Evolutionary conservation across 345 rosid species (phyloP), one percentile per base, ranked within the genome.

Genomic region (Viola odorata): DNA sequence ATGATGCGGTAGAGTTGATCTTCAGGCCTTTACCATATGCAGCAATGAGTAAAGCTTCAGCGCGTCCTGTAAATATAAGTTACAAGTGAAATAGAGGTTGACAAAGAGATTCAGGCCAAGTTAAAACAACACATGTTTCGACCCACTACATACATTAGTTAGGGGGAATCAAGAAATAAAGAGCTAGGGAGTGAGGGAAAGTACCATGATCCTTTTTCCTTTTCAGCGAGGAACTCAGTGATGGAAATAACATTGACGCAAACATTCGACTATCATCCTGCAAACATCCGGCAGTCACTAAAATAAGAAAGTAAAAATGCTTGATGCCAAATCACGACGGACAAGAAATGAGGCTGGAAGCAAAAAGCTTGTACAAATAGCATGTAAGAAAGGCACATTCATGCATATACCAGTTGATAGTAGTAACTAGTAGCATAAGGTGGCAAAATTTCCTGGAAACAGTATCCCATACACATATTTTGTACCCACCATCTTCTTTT

Each of bases 181-280:
- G 9, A 57, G n/a, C 4, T 13, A 37, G 12, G 2, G 17, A 12
- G 40, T 57, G 9, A 53, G 13, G 67, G 53, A 5, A 55, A 36
- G 12, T 83, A 85, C 96, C 98, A 51, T 89, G 96, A 67, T 89
- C 96, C 53, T 82, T 92, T 75, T 87, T 87, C 66, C 96, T 85
- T 63, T 69, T 71, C 52, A 92, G 73, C 39, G 47, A 79, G 42
- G 79, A 78, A 71, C 82, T 67, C 73, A 92, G 68, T 40, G 85
- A 78, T 37, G 96, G 96, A 84, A 89, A 92, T 63, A 89, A 53
- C 9, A 69, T 76, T 32, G 85, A 77, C 17, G 98, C 94, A 68
- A 85, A 66, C 76, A 82, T 81, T 76, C 96, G 78, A 47, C 94
- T 85, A 69, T 92, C 96, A 73, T 89, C 96, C 96, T 89, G 82